Conservation (phyloP, 1,284 basidiomycete genomes). For the Malassezia dermatis region DNA sequence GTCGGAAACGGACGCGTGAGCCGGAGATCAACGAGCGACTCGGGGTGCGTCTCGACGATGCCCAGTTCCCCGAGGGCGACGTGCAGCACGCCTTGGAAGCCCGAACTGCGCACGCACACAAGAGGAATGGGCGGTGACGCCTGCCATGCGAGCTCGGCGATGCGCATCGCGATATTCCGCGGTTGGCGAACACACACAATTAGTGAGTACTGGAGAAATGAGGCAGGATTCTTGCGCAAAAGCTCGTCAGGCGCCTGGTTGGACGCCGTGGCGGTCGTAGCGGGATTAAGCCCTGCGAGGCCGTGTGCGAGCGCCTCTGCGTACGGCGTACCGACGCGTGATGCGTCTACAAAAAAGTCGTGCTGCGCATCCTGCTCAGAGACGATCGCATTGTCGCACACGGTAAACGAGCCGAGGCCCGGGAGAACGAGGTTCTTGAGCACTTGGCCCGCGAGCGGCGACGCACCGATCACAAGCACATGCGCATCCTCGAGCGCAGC, state of each 20-base stretch:
- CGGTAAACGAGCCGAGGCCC: constrained; percentile 79
- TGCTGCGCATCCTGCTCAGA: constrained; percentile 72
- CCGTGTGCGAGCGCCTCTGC: constrained; percentile 69
- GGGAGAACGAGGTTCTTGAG: constrained; percentile 93
- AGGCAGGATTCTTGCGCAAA: constrained; percentile 54
- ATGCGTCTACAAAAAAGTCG: constrained; percentile 80
- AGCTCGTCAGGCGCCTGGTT: constrained; percentile 41
- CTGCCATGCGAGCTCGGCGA: constrained; percentile 32
- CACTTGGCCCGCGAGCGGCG: constrained; percentile 70
- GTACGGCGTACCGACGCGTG: constrained; percentile 66
- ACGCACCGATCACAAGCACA: constrained; percentile 68
- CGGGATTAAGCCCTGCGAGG: constrained; percentile 75
- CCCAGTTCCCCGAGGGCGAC: constrained; percentile 37
- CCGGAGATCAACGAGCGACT: constrained; percentile 58
- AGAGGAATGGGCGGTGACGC: constrained; percentile 30
- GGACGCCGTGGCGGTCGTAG: constrained; percentile 52
- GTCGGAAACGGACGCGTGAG: constrained; percentile 77
- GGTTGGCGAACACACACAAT: constrained; percentile 61
- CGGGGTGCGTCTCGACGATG: constrained; percentile 82
- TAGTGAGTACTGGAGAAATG: constrained; percentile 59
- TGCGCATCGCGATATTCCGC: constrained; percentile 20
- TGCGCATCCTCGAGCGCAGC: constrained; percentile 74
- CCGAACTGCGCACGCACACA: constrained; percentile 26
- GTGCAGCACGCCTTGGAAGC: constrained; percentile 34
- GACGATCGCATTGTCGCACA: constrained; percentile 62